phyloP scores from a whole-genome alignment of 2,329 filamentous ascomycete species.

The Trichoderma arundinaceum region DNA sequence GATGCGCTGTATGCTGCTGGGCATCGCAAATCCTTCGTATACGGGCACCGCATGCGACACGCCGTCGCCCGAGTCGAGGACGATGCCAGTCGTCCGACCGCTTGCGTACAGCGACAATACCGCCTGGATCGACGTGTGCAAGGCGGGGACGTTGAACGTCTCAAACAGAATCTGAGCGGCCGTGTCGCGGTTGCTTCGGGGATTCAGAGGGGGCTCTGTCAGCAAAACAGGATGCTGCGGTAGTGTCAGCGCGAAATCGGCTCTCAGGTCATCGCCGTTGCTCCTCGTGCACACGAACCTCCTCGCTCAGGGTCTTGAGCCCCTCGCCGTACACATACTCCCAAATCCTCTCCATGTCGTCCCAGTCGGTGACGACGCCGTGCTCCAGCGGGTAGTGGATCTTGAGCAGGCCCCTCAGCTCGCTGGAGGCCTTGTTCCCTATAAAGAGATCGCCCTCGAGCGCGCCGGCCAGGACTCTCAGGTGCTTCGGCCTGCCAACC shows the following conservation, averaged over 20 bases:
- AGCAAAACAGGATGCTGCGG: slow-evolving; percentile 90
- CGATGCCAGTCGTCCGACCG: slow-evolving; percentile 92
- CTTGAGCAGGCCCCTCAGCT: slow-evolving; percentile 90
- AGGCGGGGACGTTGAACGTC: slow-evolving; percentile 95
- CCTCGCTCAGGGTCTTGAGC: slow-evolving; percentile 94
- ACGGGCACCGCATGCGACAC: slow-evolving; percentile 97
- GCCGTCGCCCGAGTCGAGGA: slow-evolving; percentile 92
- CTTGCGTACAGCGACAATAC: slow-evolving; percentile 95
- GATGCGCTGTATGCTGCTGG: slow-evolving; percentile 91
- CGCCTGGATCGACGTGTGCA: slow-evolving; percentile 97
- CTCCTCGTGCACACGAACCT: slow-evolving; percentile 59
- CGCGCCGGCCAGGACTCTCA: slow-evolving; percentile 92
- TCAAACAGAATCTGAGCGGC: slow-evolving; percentile 98
- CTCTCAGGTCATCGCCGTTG: not conserved
- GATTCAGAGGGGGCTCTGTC: slow-evolving; percentile 95
- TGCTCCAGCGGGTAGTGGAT: slow-evolving; percentile 96
- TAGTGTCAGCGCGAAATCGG: slow-evolving; percentile 32
- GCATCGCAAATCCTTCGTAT: slow-evolving; percentile 97
- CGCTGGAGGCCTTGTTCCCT: slow-evolving; percentile 83
- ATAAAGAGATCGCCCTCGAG: slow-evolving; percentile 98
- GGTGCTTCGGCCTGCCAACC: slow-evolving; percentile 93
- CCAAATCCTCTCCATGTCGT: slow-evolving; percentile 99
- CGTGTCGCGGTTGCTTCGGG: slow-evolving; percentile 91
- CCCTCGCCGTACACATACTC: slow-evolving; percentile 96
- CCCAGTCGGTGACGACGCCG: slow-evolving; percentile 98